Conservation (phyloP, 2,329 filamentous ascomycete species). For the Bipolaris zeicola region DNA sequence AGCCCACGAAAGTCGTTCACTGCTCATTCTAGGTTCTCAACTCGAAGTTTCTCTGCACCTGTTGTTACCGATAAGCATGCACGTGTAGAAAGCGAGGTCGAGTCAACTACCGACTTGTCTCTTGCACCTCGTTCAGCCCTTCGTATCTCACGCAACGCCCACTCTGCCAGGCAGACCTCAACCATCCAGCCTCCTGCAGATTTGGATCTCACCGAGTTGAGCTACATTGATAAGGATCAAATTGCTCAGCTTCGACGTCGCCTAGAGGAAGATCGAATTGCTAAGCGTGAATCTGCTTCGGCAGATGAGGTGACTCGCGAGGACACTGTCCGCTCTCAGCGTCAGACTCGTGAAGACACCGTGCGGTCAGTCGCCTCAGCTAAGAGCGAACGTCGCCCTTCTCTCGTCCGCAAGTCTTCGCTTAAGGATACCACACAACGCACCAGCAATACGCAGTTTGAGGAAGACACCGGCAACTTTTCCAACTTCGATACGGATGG, state of each 20-base stretch:
- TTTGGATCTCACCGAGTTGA: constrained; percentile 58
- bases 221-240: constrained; percentile 59
- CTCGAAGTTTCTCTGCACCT: constrained; percentile 44
- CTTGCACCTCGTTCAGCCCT: constrained; percentile 41
- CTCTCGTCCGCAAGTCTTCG: constrained; percentile 60
- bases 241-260: constrained; percentile 61
- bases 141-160: constrained; percentile 33
- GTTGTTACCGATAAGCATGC: constrained; percentile 26
- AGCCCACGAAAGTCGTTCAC: constrained; percentile 35
- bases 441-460: constrained; percentile 37
- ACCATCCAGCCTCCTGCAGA: constrained; percentile 38
- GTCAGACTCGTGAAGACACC: constrained; percentile 50
- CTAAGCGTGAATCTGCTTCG: constrained; percentile 42
- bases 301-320: constrained; percentile 42
- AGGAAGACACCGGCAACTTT: constrained; percentile 45
- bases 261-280: constrained; percentile 60
- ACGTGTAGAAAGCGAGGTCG: constrained; percentile 39
- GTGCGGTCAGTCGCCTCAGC: constrained; percentile 44
- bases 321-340: constrained; percentile 47
- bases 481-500: constrained; percentile 35
- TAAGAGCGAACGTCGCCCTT: constrained; percentile 48
- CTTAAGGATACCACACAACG: constrained; percentile 56
- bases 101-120: constrained; percentile 50
- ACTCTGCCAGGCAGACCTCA: constrained; percentile 19
- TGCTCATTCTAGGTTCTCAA: constrained; percentile 27